Evolutionary conservation across 2,329 filamentous ascomycete species (phyloP).

Genomic region (Pyrenophora tritici-repentis): DNA sequence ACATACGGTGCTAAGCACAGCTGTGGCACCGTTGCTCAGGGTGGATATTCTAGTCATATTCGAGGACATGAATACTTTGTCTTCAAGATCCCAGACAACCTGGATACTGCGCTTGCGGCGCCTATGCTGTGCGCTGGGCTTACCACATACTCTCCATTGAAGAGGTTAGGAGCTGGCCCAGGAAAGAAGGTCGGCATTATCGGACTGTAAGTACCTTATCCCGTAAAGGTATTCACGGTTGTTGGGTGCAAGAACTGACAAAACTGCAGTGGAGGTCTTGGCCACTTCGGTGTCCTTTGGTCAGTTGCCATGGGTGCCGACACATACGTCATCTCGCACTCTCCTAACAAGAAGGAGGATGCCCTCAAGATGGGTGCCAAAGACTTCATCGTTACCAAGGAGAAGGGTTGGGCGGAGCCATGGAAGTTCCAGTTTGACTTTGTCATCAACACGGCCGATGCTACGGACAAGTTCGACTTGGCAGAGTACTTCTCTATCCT

Average conservation of each 20-base stretch:
- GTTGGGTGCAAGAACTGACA: slow-evolving; percentile 13
- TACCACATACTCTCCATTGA: slow-evolving; percentile 78
- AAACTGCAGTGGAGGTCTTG: slow-evolving; percentile 51
- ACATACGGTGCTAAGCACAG: slow-evolving; percentile 57
- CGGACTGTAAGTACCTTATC: slow-evolving; percentile 57
- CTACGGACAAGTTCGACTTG: slow-evolving; percentile 70
- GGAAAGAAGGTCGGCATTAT: slow-evolving; percentile 80
- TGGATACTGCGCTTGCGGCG: slow-evolving; percentile 65
- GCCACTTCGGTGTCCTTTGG: slow-evolving; percentile 57
- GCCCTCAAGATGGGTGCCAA: slow-evolving; percentile 64
- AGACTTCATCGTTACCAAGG: slow-evolving; percentile 62
- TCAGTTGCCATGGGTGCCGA: slow-evolving; percentile 63
- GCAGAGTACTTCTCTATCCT: slow-evolving; percentile 75
- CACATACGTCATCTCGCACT: slow-evolving; percentile 65
- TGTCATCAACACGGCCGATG: slow-evolving; percentile 75
- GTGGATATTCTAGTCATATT: slow-evolving; percentile 70
- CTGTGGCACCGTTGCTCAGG: slow-evolving; percentile 67
- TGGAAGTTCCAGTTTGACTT: slow-evolving; percentile 70
- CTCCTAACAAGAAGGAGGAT: slow-evolving; percentile 63
- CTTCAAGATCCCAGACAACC: slow-evolving; percentile 75
- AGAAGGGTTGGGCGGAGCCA: slow-evolving; percentile 63
- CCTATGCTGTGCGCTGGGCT: slow-evolving; percentile 86
- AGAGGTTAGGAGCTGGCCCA: slow-evolving; percentile 73
- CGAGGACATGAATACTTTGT: slow-evolving; percentile 77
- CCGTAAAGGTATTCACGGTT: slow-evolving; percentile 1